Conservation (phyloP, 106 monocot genomes). For the Alisma plantagoaquatica region DNA sequence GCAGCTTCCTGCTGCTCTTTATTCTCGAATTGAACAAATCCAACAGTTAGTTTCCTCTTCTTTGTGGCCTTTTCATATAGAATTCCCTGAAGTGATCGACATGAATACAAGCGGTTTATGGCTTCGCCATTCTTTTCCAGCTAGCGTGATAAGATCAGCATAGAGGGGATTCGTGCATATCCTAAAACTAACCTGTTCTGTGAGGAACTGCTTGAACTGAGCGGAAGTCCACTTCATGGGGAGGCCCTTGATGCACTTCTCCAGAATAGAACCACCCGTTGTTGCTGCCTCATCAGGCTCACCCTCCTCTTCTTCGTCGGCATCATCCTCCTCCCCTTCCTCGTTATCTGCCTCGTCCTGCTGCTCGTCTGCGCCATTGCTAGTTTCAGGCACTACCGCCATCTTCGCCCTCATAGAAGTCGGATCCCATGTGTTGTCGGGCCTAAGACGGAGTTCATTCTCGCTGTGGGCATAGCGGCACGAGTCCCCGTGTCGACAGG, state of each 20-base stretch:
- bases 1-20: constrained; percentile 44
- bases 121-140: too few relatives aligned
- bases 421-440: constrained; percentile 84
- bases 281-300: background rate
- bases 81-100: constrained; percentile 68
- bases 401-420: constrained; percentile 73
- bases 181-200: constrained; percentile 29
- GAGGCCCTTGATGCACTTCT: constrained; percentile 76
- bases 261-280: constrained; percentile 29
- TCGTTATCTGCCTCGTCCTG: background rate
- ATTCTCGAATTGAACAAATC: constrained; percentile 63
- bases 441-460: constrained; percentile 73
- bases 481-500: constrained; percentile 62
- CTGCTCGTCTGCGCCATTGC: background rate
- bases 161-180: too few relatives aligned
- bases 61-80: constrained; percentile 56
- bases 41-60: constrained; percentile 84
- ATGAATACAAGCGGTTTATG: too few relatives aligned
- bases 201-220: constrained; percentile 56
- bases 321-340: background rate
- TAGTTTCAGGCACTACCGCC: constrained; percentile 15
- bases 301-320: constrained; percentile 2
- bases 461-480: constrained; percentile 94
- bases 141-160: too few relatives aligned
- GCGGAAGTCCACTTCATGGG: constrained; percentile 63